Percentiles rank a stretch among this genome's conserved stretches.
These are phyloP conservation scores for Antitrichia curtipendula DNA, from an alignment of 225 moss, liverwort and hornwort genomes.

Conservation along the genomic window DNA sequence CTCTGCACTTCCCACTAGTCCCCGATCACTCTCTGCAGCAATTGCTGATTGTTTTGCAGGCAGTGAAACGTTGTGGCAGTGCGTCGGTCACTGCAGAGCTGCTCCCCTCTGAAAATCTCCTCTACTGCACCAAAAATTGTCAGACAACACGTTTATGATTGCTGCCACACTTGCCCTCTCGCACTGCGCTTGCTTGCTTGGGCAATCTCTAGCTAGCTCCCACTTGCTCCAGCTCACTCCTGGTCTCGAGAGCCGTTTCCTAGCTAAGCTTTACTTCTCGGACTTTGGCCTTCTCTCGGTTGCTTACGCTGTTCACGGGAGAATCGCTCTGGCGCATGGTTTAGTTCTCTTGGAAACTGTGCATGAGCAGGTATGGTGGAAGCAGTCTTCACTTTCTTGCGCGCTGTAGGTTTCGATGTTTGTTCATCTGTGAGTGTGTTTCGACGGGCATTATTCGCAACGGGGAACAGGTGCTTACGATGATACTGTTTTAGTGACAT, in stretches of 20 bases:
- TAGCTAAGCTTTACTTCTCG: background rate
- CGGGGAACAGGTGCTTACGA: background rate
- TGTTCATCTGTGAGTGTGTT: background rate
- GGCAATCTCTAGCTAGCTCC: background rate
- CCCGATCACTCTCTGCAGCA: background rate
- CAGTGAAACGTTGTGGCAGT: background rate
- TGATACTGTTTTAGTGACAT: background rate
- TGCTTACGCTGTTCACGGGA: background rate
- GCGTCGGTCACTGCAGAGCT: background rate
- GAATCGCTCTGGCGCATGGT: background rate
- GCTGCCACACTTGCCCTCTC: background rate
- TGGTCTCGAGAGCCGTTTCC: background rate
- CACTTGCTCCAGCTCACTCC: background rate
- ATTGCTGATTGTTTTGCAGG: background rate
- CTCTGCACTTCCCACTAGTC: background rate
- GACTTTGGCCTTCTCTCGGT: background rate
- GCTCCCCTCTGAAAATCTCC: background rate
- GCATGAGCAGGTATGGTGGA: background rate
- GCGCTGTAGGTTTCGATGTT: background rate
- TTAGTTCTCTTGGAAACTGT: background rate
- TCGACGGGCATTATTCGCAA: background rate
- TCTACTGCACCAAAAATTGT: background rate
- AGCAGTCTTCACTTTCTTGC: background rate
- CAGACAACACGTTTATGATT: constrained; percentile 1
- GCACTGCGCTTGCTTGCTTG: background rate